Base-by-base conservation (phyloP, 2,329 filamentous ascomycete species). In the Verticillium albo-atrum region DNA sequence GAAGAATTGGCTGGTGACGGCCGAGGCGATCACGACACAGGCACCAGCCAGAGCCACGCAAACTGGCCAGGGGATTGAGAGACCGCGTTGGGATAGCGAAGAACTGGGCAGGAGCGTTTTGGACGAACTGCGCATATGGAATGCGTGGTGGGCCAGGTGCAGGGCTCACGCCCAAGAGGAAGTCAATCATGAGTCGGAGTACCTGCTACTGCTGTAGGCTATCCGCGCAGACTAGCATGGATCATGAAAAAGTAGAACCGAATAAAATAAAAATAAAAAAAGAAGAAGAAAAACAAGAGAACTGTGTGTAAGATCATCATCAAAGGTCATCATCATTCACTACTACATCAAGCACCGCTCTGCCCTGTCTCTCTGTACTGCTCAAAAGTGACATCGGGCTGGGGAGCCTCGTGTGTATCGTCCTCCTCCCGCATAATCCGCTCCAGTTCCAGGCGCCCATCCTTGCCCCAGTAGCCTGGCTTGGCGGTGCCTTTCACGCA, bases 391-490 rank as follows among this genome's bases (percentile, higher is more conserved):
- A 64, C 59, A 4, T 66, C 61, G 27, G 61, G n/a, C 34, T 58
- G 37, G 6, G 57, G 60, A 20, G 62, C 62, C 37, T 30, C 62
- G 32, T 63, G 65, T 60, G 64, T 70, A 3, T 42, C 58, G 54
- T 86, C 83, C 68, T 91, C 89, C 61, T 89, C 87, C 54, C 84
- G 80, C 55, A 90, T 79, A 20, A 86, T 81, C 54, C 87, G 81
- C 68, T 91, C 88, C 62, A 92, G 79, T 70, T 91, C 87, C 53
- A 89, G 83, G 6, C 83, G 78, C 1, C 90, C 84, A 15, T 90
- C 89, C 62, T 90, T 88, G 2, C 88, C 88, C 84, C 85, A 88
- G 64, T 86, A 88, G 0, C 74, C 74, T 1, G 79, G 78, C 72
- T 82, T 85, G 66, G 87, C 86, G 26, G 79, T 78, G 14, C 88